phyloP scores from a whole-genome alignment of 441 rosid species.

The Aleurites moluccanus region DNA sequence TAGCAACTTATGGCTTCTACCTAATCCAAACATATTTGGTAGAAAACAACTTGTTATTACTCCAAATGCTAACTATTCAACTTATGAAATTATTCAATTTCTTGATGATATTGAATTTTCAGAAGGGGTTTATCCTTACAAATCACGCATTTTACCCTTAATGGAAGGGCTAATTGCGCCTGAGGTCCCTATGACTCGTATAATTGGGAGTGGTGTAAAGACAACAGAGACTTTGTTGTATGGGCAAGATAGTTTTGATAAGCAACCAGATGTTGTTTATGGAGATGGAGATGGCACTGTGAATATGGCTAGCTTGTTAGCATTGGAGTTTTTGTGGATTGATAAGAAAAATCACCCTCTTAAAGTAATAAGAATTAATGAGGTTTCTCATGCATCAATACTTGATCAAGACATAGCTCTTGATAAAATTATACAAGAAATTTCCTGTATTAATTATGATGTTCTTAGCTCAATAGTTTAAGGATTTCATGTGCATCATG shows the following conservation, averaged over 20 bases:
- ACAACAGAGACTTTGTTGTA: slow-evolving; percentile 61
- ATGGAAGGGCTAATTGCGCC: slow-evolving; percentile 40
- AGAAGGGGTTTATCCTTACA: background rate
- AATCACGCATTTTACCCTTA: slow-evolving; percentile 58
- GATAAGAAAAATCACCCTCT: slow-evolving; percentile 38
- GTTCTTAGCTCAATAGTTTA: background rate
- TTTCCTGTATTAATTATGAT: slow-evolving; percentile 42
- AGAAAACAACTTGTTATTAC: slow-evolving; percentile 48
- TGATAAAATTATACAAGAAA: slow-evolving; percentile 41
- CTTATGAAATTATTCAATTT: slow-evolving; percentile 44
- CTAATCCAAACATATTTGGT: slow-evolving; percentile 51
- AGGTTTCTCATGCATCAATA: slow-evolving; percentile 62
- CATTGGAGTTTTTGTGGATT: slow-evolving; percentile 47
- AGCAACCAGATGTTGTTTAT: slow-evolving; percentile 57
- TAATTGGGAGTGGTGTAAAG: slow-evolving; percentile 55
- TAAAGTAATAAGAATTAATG: slow-evolving; percentile 40
- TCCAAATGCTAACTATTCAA: slow-evolving; percentile 50
- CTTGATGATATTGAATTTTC: slow-evolving; percentile 52
- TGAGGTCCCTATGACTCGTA: slow-evolving; percentile 60
- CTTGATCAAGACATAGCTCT: slow-evolving; percentile 51
- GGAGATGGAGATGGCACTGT: slow-evolving; percentile 97
- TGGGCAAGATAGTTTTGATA: slow-evolving; percentile 50
- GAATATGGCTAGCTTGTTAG: slow-evolving; percentile 59
- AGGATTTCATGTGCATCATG: background rate
- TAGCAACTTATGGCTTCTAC: slow-evolving; percentile 82